These are phyloP conservation scores for Brassica balearica DNA, from an alignment of 441 rosid genomes.

Conservation along the genomic window DNA sequence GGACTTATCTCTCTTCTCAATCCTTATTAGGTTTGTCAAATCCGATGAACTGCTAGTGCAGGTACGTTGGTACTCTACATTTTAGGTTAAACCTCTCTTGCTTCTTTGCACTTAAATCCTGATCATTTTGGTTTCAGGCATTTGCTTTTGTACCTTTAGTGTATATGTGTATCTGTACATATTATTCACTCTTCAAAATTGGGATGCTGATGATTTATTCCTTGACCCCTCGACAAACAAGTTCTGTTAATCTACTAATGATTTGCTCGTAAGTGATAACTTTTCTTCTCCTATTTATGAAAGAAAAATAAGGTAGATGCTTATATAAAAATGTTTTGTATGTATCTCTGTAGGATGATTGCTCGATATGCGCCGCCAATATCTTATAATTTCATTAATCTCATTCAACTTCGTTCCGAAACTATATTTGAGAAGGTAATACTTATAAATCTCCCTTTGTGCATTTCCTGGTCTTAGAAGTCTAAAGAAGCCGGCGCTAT, in stretches of 20 bases:
- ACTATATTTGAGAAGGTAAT: conserved; percentile 90
- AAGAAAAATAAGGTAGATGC: neutral
- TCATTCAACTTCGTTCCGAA: conserved; percentile 65
- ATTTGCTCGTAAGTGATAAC: conserved; percentile 88
- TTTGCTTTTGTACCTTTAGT: conserved; percentile 93
- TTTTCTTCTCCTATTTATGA: too few relatives aligned
- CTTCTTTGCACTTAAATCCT: conserved; percentile 7
- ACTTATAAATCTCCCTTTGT: neutral
- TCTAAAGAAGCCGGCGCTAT: conserved; percentile 27
- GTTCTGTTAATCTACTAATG: conserved; percentile 97
- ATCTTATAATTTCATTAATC: conserved; percentile 95
- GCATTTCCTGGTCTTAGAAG: conserved; percentile 7
- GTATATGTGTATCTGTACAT: conserved; percentile 99
- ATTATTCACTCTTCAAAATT: conserved; percentile 89
- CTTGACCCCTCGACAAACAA: conserved; percentile 92
- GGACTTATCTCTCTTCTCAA: conserved; percentile 91
- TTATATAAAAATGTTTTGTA: conserved; percentile 23
- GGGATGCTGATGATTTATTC: conserved; percentile 99
- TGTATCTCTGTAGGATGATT: conserved; percentile 75
- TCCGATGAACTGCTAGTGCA: conserved; percentile 82
- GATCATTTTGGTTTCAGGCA: conserved; percentile 56
- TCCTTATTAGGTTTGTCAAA: conserved; percentile 83
- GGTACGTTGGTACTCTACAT: conserved; percentile 52
- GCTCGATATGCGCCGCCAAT: conserved; percentile 99
- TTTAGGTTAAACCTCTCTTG: conserved; percentile 1